These are phyloP conservation scores for Pseudogymnoascus sp. DNA, from an alignment of 2,329 filamentous ascomycete genomes.

Conservation along the genomic window DNA sequence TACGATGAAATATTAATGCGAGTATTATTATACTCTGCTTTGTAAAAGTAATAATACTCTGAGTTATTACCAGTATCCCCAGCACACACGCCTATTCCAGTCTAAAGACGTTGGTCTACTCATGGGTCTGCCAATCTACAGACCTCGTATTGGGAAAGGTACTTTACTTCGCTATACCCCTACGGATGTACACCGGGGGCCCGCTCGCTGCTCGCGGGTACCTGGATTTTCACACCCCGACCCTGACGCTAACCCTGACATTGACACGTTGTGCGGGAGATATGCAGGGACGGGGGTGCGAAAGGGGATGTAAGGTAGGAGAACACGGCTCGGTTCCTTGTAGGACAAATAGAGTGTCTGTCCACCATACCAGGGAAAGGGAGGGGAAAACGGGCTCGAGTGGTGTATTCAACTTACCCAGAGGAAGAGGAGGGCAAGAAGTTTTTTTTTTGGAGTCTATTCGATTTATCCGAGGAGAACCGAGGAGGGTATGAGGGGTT, in stretches of 20 bases:
- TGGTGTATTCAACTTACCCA: no score
- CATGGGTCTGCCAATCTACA: neutral
- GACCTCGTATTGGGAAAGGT: neutral
- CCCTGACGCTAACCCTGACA: neutral
- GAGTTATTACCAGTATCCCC: neutral
- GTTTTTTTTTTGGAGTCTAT: no score
- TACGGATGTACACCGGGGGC: neutral
- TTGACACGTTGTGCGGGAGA: slow-evolving; percentile 1
- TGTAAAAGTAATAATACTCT: neutral
- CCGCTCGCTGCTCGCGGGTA: neutral
- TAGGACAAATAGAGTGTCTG: no score
- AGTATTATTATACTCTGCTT: neutral
- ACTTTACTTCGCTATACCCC: no score
- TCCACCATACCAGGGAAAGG: no score
- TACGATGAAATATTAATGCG: neutral
- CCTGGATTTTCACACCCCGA: neutral
- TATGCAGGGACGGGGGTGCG: neutral
- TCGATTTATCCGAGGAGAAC: no score
- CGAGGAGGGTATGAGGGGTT: no score
- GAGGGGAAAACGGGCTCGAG: no score
- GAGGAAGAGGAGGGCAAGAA: no score
- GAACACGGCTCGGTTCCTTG: no score
- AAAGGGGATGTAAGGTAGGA: neutral
- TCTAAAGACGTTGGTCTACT: neutral
- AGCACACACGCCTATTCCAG: neutral